Percentiles rank a stretch among this genome's conserved stretches.
Conservation (phyloP, 129 eudicot genomes). For the Centrapalus pauciflorus region DNA sequence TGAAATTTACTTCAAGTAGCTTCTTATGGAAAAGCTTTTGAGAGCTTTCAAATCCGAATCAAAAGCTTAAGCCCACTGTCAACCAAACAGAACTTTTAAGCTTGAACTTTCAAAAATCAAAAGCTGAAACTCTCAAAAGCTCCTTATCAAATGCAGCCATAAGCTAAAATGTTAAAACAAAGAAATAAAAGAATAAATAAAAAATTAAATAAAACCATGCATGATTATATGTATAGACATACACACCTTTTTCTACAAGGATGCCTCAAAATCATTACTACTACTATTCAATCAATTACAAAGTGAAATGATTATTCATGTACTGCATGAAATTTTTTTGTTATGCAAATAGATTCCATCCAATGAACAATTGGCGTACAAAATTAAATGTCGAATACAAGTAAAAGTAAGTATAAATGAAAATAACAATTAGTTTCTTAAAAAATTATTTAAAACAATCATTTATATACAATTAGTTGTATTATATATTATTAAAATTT, state of each 20-base stretch:
- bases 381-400: not conserved
- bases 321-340: not conserved
- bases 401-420: not conserved
- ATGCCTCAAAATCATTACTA: conserved; percentile 7
- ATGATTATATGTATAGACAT: not conserved
- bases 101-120: no score
- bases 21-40: no score
- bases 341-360: not conserved
- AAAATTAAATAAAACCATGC: not conserved
- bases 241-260: not conserved
- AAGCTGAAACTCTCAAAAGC: no score
- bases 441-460: not conserved
- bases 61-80: no score
- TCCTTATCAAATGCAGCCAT: no score
- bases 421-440: not conserved
- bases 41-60: no score
- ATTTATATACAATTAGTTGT: not conserved
- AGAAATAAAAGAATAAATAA: no score
- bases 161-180: no score
- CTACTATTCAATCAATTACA: conserved; percentile 9
- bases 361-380: not conserved
- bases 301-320: conserved; percentile 6
- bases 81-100: no score
- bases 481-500: no score
- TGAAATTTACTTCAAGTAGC: no score